phyloP scores from a whole-genome alignment of 352 stramenopile genomes.

The Globisporangium ultimum region DNA sequence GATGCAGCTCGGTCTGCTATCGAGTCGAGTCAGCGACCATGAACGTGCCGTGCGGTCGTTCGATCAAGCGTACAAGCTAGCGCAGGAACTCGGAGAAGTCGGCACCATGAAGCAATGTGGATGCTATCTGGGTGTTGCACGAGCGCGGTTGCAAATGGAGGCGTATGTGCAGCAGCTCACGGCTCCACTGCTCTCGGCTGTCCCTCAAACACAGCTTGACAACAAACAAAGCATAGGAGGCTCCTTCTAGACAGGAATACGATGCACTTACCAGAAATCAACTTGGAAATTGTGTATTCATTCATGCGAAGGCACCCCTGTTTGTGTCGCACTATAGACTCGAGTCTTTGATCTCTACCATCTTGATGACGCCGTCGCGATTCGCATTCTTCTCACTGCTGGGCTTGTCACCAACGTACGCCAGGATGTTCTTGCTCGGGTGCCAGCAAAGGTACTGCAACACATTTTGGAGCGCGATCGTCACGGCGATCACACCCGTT shows the following conservation, averaged over 20 bases:
- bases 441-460: slow-evolving; percentile 84
- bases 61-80: slow-evolving; percentile 76
- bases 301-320: slow-evolving; percentile 8
- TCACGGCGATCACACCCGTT: slow-evolving; percentile 54
- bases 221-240: not conserved
- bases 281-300: not conserved
- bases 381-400: slow-evolving; percentile 78
- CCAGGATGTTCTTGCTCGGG: slow-evolving; percentile 74
- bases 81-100: slow-evolving; percentile 58
- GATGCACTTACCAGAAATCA: not conserved
- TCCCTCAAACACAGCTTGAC: slow-evolving; percentile 5
- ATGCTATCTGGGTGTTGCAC: slow-evolving; percentile 77
- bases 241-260: not conserved
- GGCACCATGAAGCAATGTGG: slow-evolving; percentile 76
- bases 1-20: slow-evolving; percentile 83
- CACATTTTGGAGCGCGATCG: slow-evolving; percentile 62
- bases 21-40: slow-evolving; percentile 46
- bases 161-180: slow-evolving; percentile 51
- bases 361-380: slow-evolving; percentile 82
- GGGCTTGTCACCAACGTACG: slow-evolving; percentile 80
- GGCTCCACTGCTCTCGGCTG: slow-evolving; percentile 9
- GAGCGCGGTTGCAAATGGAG: slow-evolving; percentile 64
- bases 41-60: slow-evolving; percentile 72
- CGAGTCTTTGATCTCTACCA: slow-evolving; percentile 65
- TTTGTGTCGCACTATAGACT: slow-evolving; percentile 2